These are phyloP conservation scores for Ogataea neopini DNA, from an alignment of 805 yeast species.

Conservation along the genomic window DNA sequence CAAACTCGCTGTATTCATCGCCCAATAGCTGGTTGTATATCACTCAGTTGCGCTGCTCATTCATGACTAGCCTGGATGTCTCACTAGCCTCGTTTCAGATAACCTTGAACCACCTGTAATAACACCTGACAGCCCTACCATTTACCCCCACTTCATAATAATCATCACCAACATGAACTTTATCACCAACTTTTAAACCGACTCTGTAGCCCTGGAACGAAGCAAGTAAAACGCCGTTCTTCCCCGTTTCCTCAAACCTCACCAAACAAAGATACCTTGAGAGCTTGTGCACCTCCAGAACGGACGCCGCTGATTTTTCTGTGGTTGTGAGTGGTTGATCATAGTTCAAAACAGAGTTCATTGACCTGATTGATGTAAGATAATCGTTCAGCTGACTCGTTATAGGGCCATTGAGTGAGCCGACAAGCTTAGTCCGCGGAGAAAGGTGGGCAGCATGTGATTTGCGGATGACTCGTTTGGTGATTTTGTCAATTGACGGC, in stretches of 20 bases:
- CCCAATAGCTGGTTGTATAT: too few species aligned
- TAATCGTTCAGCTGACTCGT: conserved; percentile 18
- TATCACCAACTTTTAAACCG: conserved; percentile 13
- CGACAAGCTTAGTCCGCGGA: background rate
- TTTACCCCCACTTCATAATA: conserved; percentile 12
- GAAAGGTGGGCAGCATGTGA: background rate
- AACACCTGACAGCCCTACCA: conserved; percentile 14
- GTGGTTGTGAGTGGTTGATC: conserved; percentile 17
- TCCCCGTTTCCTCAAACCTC: conserved; percentile 5
- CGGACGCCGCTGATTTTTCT: background rate
- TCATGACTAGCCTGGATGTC: too few species aligned
- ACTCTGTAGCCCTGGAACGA: conserved; percentile 14
- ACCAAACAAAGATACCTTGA: conserved; percentile 10
- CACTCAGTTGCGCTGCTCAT: too few species aligned
- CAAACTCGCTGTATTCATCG: background rate
- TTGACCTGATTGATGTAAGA: conserved; percentile 17
- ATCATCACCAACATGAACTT: conserved; percentile 18
- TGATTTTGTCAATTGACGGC: conserved; percentile 9
- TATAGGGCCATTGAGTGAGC: conserved; percentile 14
- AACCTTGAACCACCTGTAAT: conserved; percentile 24
- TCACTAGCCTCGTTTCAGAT: too few species aligned
- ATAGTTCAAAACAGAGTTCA: conserved; percentile 19
- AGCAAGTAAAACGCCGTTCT: conserved; percentile 13
- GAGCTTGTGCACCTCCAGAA: conserved; percentile 2
- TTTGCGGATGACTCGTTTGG: conserved; percentile 5